A percentile compares a stretch with the other conserved stretches of the same genome.
These are phyloP conservation scores for Emmonsia crescens DNA, from an alignment of 2,329 filamentous ascomycete species.

Conservation along the genomic window DNA sequence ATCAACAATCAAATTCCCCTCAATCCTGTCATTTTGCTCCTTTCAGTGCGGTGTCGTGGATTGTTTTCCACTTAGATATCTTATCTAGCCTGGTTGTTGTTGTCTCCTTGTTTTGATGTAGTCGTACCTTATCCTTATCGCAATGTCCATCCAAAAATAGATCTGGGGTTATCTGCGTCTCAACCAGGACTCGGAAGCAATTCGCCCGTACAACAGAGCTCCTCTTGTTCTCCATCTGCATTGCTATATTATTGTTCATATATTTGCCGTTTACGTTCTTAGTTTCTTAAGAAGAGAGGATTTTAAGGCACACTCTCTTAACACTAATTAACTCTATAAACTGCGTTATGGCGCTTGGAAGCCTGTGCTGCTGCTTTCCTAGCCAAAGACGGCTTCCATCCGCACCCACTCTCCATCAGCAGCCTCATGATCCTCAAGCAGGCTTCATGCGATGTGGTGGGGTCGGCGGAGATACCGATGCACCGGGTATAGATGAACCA, in stretches of 20 bases:
- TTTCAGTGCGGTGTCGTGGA: neutral
- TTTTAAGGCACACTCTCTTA: neutral
- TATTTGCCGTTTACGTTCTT: neutral
- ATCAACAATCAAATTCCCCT: neutral
- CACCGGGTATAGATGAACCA: constrained; percentile 16
- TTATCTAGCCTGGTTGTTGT: neutral
- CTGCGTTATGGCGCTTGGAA: constrained; percentile 15
- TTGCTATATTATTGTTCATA: neutral
- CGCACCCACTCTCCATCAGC: neutral
- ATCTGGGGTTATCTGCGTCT: neutral
- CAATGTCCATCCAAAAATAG: neutral
- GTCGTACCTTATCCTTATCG: neutral
- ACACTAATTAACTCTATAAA: neutral
- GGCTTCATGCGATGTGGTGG: constrained; percentile 11
- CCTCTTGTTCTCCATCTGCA: neutral
- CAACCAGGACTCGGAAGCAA: neutral
- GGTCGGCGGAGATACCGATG: constrained; percentile 3
- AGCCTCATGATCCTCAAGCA: constrained; percentile 1
- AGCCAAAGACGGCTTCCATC: constrained; percentile 5
- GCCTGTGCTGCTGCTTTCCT: constrained; percentile 19
- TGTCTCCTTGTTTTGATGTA: neutral
- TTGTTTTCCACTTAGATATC: neutral
- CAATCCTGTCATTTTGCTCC: neutral
- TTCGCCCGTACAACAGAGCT: neutral
- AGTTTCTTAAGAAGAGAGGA: neutral